Conservation (phyloP, 371 early-diverging fungal genomes). For the Lichtheimia corymbifera region DNA sequence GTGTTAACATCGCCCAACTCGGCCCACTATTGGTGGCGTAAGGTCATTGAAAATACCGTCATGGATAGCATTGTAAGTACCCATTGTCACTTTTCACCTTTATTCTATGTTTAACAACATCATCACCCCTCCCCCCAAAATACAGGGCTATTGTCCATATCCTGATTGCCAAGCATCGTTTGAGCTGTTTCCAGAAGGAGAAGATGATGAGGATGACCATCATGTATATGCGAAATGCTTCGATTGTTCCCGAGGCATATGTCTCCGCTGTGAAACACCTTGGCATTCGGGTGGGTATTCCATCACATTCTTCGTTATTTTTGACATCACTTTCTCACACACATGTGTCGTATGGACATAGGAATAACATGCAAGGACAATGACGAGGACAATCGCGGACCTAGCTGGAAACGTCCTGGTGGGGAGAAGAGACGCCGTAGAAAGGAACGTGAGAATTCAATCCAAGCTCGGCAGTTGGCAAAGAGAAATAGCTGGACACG, state of each 20-base stretch:
- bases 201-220: background rate
- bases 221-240: slow-evolving; percentile 5
- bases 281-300: slow-evolving; percentile 7
- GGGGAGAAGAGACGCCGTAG: background rate
- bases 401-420: no score
- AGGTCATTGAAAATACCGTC: slow-evolving; percentile 6
- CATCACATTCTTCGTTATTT: background rate
- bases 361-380: no score
- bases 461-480: slow-evolving; percentile 3
- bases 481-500: slow-evolving; percentile 1
- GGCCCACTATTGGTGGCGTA: slow-evolving; percentile 11
- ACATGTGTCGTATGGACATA: no score
- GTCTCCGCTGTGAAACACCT: slow-evolving; percentile 2
- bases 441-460: slow-evolving; percentile 3
- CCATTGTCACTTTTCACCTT: background rate
- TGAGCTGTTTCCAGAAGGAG: background rate
- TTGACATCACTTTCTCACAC: no score
- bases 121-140: background rate
- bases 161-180: background rate
- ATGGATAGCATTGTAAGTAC: slow-evolving; percentile 13
- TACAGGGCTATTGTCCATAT: background rate
- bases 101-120: background rate
- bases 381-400: no score
- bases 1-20: background rate
- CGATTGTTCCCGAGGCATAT: slow-evolving; percentile 8